phyloP scores from a whole-genome alignment of 2,329 filamentous ascomycete species.

The Colletotrichum spaethianum region DNA sequence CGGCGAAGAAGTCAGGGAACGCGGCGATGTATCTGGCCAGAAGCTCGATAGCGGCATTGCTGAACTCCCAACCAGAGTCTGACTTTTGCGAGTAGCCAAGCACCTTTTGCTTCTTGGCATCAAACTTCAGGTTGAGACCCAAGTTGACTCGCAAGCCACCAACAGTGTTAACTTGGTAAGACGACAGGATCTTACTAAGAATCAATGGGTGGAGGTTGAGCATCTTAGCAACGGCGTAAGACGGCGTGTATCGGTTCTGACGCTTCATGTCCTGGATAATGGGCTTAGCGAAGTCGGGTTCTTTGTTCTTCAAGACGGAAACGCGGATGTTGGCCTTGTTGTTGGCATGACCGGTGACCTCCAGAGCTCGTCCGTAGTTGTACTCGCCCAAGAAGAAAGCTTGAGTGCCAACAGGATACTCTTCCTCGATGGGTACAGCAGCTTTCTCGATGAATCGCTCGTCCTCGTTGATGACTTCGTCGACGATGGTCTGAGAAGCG shows the following conservation, averaged over 20 bases:
- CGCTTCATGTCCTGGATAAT: slow-evolving; percentile 81
- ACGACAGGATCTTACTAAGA: slow-evolving; percentile 95
- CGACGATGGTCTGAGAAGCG: slow-evolving; percentile 91
- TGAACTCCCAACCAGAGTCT: slow-evolving; percentile 95
- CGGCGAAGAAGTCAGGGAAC: slow-evolving; percentile 96
- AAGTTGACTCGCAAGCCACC: slow-evolving; percentile 89
- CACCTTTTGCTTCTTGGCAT: slow-evolving; percentile 95
- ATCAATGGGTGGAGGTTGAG: slow-evolving; percentile 88
- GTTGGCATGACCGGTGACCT: slow-evolving; percentile 80
- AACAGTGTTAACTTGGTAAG: slow-evolving; percentile 85
- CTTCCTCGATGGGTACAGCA: slow-evolving; percentile 90
- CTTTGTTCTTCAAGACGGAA: slow-evolving; percentile 78
- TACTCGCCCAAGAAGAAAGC: slow-evolving; percentile 96
- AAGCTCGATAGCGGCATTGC: slow-evolving; percentile 83
- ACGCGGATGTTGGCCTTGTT: slow-evolving; percentile 86
- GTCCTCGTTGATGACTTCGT: slow-evolving; percentile 91
- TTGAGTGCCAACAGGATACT: slow-evolving; percentile 86
- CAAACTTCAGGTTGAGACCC: slow-evolving; percentile 96
- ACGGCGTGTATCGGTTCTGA: slow-evolving; percentile 84
- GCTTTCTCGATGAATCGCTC: slow-evolving; percentile 92
- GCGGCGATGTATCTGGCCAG: slow-evolving; percentile 91
- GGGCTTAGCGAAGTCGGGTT: slow-evolving; percentile 84
- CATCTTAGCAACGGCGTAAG: slow-evolving; percentile 88
- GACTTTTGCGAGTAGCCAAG: slow-evolving; percentile 93
- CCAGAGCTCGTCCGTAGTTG: slow-evolving; percentile 91